Percentiles rank a stretch among this genome's conserved stretches.
Conservation (phyloP, 2,329 filamentous ascomycete genomes). For the Aureobasidium sp. region DNA sequence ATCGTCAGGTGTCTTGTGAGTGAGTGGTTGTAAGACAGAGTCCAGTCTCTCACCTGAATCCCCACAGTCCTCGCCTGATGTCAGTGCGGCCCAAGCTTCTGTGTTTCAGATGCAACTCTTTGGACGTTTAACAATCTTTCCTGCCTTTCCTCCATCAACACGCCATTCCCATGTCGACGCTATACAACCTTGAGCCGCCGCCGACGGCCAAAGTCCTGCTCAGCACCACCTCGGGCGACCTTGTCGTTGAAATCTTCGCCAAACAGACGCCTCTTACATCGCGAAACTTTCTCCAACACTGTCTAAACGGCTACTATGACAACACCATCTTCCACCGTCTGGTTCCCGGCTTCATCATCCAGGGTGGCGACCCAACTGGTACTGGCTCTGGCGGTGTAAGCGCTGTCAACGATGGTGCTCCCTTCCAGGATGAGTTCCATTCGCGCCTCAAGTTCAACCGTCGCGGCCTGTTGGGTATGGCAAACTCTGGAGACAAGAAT, state of each 20-base stretch:
- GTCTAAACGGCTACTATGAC: constrained; percentile 91
- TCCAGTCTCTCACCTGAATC: background rate
- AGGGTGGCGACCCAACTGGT: constrained; percentile 90
- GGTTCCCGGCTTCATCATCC: constrained; percentile 84
- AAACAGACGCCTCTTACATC: constrained; percentile 87
- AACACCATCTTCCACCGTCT: constrained; percentile 91
- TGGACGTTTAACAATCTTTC: background rate
- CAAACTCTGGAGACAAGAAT: constrained; percentile 69
- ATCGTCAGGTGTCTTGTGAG: background rate
- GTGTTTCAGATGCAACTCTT: background rate
- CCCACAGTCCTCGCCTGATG: background rate
- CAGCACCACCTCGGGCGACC: constrained; percentile 81
- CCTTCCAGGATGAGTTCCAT: constrained; percentile 87
- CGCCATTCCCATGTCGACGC: constrained; percentile 66
- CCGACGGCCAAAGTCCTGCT: constrained; percentile 88
- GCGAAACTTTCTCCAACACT: constrained; percentile 93
- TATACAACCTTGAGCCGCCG: constrained; percentile 92
- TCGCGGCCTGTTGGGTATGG: constrained; percentile 88
- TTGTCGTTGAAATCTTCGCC: constrained; percentile 88
- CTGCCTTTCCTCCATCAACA: constrained; percentile 16
- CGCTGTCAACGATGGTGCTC: constrained; percentile 78
- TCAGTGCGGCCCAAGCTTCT: constrained; percentile 15
- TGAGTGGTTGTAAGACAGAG: background rate
- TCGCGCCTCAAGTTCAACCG: constrained; percentile 88
- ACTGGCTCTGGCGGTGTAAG: constrained; percentile 87